Evolutionary conservation across 257 asterid species (phyloP).

Genomic region (Lantana camara): DNA sequence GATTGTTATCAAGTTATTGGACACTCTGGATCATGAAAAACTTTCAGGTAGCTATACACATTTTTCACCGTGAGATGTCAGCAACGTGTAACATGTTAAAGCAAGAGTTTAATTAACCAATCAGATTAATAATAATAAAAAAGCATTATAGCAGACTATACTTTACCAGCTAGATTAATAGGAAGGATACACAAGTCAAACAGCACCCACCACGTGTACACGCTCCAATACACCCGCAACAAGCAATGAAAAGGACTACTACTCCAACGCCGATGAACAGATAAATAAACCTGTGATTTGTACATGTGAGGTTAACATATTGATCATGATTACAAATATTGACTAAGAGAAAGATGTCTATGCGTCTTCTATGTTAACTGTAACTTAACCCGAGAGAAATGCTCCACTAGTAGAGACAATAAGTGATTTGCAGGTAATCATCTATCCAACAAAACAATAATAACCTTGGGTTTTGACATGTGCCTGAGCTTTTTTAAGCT

Average conservation of each 20-base stretch:
- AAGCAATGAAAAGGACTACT: conserved; percentile 67
- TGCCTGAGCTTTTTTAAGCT: too few relatives aligned
- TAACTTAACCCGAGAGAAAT: not conserved
- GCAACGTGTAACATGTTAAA: not conserved
- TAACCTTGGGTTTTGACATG: too few relatives aligned
- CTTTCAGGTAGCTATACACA: conserved; percentile 10
- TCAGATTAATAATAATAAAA: not conserved
- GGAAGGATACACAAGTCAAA: conserved; percentile 87
- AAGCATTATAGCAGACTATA: not conserved
- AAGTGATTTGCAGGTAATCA: not conserved
- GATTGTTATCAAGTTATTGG: not conserved
- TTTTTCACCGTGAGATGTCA: conserved; percentile 14
- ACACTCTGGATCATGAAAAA: not conserved
- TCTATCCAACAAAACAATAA: not conserved
- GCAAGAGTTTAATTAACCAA: conserved; percentile 5
- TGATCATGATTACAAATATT: conserved; percentile 3
- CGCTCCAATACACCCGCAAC: conserved; percentile 89
- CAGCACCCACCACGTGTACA: conserved; percentile 86
- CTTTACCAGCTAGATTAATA: conserved; percentile 3
- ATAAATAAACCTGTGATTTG: conserved; percentile 84
- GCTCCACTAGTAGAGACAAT: not conserved
- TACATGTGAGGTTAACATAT: conserved; percentile 22
- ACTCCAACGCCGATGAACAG: conserved; percentile 79
- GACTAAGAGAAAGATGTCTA: not conserved
- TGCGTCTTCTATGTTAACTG: not conserved